Conservation (phyloP, 805 yeast species). For the Wickerhamiella kazuoi region DNA sequence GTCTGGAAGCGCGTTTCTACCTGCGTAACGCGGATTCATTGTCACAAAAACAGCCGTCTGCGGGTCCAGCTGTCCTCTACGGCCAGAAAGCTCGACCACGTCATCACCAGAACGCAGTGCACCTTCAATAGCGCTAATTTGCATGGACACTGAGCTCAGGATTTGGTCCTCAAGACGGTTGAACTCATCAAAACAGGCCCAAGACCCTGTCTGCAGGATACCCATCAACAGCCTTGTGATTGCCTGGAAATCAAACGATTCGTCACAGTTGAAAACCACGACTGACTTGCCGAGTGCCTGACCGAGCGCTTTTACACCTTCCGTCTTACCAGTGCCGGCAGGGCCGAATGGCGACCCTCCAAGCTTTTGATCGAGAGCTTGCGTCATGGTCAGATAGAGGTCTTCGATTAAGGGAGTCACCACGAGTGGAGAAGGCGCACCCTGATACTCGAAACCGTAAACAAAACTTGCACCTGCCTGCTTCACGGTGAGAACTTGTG, state of each 20-base stretch:
- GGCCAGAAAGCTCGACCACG: conserved; percentile 15
- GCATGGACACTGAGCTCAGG: conserved; percentile 72
- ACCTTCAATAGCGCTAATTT: conserved; percentile 50
- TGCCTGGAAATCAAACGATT: conserved; percentile 62
- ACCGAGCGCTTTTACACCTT: conserved; percentile 71
- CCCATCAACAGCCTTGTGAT: conserved; percentile 67
- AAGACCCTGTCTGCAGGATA: conserved; percentile 64
- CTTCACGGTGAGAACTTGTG: not conserved
- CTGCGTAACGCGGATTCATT: conserved; percentile 78
- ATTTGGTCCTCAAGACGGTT: conserved; percentile 57
- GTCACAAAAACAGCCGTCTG: conserved; percentile 61
- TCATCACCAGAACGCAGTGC: conserved; percentile 23
- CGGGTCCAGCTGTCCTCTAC: conserved; percentile 9
- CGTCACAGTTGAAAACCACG: conserved; percentile 81
- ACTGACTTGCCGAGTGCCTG: conserved; percentile 65
- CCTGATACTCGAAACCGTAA: conserved; percentile 75
- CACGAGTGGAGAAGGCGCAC: conserved; percentile 55
- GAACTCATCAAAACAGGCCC: conserved; percentile 96
- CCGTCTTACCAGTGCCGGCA: conserved; percentile 96
- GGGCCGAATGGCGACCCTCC: conserved; percentile 96
- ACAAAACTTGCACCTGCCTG: conserved; percentile 1
- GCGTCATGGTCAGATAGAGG: conserved; percentile 51
- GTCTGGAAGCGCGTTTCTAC: conserved; percentile 70
- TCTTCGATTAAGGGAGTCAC: conserved; percentile 53
- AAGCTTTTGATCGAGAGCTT: conserved; percentile 49